Conservation (phyloP, 2,329 filamentous ascomycete genomes). For the Eutypella sp. region DNA sequence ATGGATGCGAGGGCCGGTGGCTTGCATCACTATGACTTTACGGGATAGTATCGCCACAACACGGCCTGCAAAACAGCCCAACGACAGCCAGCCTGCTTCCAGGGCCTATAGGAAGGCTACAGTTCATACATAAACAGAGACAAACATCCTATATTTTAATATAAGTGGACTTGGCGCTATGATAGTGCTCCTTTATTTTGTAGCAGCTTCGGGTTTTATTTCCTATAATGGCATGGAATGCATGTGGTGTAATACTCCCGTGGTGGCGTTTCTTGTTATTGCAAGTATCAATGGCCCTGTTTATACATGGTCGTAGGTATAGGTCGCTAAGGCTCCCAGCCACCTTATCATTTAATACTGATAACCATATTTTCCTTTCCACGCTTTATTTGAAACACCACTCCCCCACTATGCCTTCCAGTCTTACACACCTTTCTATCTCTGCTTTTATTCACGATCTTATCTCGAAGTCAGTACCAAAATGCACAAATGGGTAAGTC, state of each 20-base stretch:
- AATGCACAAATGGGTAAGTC: background rate
- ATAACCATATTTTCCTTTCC: too few relatives aligned
- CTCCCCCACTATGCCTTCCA: background rate
- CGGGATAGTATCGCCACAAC: too few relatives aligned
- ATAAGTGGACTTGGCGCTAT: too few relatives aligned
- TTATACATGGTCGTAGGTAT: background rate
- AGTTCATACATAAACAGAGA: background rate
- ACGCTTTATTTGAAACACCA: too few relatives aligned
- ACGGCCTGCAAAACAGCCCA: too few relatives aligned
- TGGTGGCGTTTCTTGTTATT: background rate
- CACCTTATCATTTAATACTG: too few relatives aligned
- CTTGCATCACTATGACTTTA: too few relatives aligned
- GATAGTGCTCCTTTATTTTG: too few relatives aligned
- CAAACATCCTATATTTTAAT: too few relatives aligned
- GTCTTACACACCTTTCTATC: background rate
- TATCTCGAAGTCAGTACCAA: background rate
- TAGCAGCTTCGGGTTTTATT: background rate
- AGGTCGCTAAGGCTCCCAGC: background rate
- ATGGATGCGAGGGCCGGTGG: too few relatives aligned
- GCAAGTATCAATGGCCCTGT: background rate
- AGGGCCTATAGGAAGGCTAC: too few relatives aligned
- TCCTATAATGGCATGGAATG: background rate
- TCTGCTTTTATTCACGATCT: background rate
- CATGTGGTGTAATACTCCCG: background rate
- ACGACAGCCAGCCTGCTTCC: too few relatives aligned